phyloP scores from a whole-genome alignment of 257 asterid genomes.

The Avicennia marina region DNA sequence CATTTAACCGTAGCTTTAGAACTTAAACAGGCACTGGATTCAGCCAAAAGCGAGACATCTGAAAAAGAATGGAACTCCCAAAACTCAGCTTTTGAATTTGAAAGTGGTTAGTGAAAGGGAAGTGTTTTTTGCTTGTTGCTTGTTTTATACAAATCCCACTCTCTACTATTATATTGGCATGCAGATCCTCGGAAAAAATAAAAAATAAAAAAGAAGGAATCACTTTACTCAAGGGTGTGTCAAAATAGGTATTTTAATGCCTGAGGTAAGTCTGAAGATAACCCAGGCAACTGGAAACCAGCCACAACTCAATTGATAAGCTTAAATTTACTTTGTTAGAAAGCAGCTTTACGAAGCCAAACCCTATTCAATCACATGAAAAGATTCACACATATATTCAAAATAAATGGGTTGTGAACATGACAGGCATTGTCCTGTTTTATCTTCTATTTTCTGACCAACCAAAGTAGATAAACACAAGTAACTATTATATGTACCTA shows the following conservation, averaged over 20 bases:
- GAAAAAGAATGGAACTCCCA: slow-evolving; percentile 23
- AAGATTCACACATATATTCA: slow-evolving; percentile 18
- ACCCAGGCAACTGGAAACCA: background rate
- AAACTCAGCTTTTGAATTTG: slow-evolving; percentile 24
- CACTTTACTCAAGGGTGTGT: slow-evolving; percentile 2
- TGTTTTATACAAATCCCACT: slow-evolving; percentile 7
- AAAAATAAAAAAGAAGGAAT: background rate
- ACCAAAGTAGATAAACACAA: slow-evolving; percentile 1
- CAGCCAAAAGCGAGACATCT: slow-evolving; percentile 25
- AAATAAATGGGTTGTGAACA: slow-evolving; percentile 15
- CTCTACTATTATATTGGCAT: background rate
- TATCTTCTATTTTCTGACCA: background rate
- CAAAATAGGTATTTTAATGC: background rate
- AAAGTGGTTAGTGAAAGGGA: slow-evolving; percentile 23
- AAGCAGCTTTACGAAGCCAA: slow-evolving; percentile 35
- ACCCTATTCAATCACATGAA: slow-evolving; percentile 10
- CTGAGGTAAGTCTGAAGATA: background rate
- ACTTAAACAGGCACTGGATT: slow-evolving; percentile 25
- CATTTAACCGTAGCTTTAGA: slow-evolving; percentile 7
- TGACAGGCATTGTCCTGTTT: slow-evolving; percentile 21
- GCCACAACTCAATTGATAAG: slow-evolving; percentile 27
- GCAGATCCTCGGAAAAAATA: too few relatives aligned
- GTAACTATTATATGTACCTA: background rate
- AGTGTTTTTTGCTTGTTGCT: background rate
- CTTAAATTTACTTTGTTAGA: slow-evolving; percentile 23